Conservation (phyloP, 352 stramenopile genomes). For the Pythium sp. region DNA sequence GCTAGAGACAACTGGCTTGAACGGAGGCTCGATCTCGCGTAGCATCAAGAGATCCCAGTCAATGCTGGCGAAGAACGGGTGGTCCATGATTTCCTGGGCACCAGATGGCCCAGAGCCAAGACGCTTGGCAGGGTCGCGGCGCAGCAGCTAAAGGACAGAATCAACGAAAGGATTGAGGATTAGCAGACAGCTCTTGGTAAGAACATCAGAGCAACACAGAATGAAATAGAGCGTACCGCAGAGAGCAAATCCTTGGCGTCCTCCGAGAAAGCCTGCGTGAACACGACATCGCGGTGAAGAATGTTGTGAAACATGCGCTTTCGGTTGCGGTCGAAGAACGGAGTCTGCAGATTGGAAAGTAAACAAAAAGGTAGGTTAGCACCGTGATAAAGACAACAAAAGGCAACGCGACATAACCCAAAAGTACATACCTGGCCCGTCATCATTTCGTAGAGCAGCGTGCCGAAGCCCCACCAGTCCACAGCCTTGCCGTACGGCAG, state of each 20-base stretch:
- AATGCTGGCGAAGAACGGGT: conserved; percentile 86
- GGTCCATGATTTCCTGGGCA: conserved; percentile 89
- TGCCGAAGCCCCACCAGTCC: conserved; percentile 94
- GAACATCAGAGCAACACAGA: not conserved
- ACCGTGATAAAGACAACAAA: not conserved
- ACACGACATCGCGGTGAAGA: conserved; percentile 83
- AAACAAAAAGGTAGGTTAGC: not conserved
- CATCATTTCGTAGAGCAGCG: conserved; percentile 95
- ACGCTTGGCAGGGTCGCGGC: conserved; percentile 79
- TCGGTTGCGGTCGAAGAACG: conserved; percentile 94
- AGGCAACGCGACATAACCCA: not conserved
- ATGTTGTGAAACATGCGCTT: conserved; percentile 96
- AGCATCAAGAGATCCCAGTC: conserved; percentile 82
- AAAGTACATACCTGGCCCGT: conserved; percentile 45
- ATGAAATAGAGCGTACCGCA: conserved; percentile 27
- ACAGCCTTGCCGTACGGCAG: conserved; percentile 89
- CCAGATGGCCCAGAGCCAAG: conserved; percentile 76
- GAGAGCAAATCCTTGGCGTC: conserved; percentile 85
- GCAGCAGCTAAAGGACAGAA: conserved; percentile 49
- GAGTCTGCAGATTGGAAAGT: conserved; percentile 38
- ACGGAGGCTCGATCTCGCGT: conserved; percentile 82
- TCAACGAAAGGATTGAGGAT: not conserved
- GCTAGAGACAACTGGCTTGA: conserved; percentile 83
- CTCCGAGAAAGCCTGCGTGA: conserved; percentile 84
- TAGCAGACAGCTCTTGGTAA: not conserved